phyloP scores from a whole-genome alignment of 257 asterid genomes.

The Solanum piurae region DNA sequence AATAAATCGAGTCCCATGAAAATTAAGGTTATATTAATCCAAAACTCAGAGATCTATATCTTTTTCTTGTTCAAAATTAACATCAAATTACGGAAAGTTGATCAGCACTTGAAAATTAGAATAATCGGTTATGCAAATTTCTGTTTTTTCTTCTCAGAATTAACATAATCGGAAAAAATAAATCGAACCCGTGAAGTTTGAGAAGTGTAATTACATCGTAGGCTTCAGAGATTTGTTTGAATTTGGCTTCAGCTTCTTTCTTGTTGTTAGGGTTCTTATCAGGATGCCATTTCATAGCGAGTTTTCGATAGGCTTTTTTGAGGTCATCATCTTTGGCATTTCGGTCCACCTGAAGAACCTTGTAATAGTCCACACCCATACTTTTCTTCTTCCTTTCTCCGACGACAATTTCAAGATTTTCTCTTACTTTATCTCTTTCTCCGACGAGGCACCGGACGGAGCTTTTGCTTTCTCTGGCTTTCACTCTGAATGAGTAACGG shows the following conservation, averaged over 20 bases:
- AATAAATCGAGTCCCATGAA: background rate
- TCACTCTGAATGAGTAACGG: background rate
- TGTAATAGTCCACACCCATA: constrained; percentile 65
- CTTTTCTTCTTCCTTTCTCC: background rate
- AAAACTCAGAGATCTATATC: background rate
- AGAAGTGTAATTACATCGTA: constrained; percentile 36
- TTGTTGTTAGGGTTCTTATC: constrained; percentile 63
- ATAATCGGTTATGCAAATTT: background rate
- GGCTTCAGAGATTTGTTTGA: constrained; percentile 68
- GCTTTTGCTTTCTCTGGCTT: background rate
- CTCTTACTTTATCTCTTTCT: background rate
- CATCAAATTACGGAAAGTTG: background rate
- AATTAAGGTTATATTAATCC: background rate
- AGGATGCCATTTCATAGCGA: constrained; percentile 76
- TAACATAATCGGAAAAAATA: background rate
- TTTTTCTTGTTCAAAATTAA: background rate
- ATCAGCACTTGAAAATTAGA: background rate
- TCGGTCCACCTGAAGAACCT: constrained; percentile 48
- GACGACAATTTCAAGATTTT: background rate
- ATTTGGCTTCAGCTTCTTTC: constrained; percentile 57
- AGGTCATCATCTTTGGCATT: constrained; percentile 55
- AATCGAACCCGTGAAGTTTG: background rate
- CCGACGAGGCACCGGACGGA: background rate
- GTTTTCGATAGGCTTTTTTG: constrained; percentile 57
- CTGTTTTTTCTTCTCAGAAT: background rate